These are phyloP conservation scores for Epicoccum sorghinum DNA, from an alignment of 2,329 filamentous ascomycete species.

Conservation along the genomic window DNA sequence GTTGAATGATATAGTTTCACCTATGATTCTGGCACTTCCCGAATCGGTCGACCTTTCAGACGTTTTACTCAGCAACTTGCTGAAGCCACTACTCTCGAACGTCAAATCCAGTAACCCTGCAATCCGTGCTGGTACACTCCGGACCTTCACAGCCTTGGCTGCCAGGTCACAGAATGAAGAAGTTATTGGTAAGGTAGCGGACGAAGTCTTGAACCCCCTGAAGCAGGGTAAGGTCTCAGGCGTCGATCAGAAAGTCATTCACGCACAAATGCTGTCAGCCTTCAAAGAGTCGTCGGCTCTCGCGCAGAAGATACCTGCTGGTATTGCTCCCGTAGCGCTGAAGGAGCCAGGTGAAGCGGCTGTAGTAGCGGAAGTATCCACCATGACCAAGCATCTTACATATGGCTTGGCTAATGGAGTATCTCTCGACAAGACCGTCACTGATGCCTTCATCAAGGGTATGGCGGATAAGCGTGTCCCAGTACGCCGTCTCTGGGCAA, in stretches of 20 bases:
- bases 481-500: conserved; percentile 79
- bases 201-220: conserved; percentile 79
- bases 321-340: conserved; percentile 70
- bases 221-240: conserved; percentile 84
- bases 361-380: conserved; percentile 74
- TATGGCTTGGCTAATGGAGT: conserved; percentile 66
- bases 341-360: conserved; percentile 92
- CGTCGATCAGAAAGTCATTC: conserved; percentile 81
- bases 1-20: conserved; percentile 76
- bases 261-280: conserved; percentile 78
- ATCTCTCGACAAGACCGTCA: conserved; percentile 68
- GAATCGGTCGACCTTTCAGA: conserved; percentile 76
- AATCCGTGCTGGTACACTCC: conserved; percentile 77
- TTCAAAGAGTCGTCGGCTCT: conserved; percentile 60
- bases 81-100: conserved; percentile 88
- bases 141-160: conserved; percentile 75
- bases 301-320: conserved; percentile 69
- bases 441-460: conserved; percentile 80
- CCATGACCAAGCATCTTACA: conserved; percentile 69
- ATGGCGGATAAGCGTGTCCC: conserved; percentile 82
- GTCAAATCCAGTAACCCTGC: conserved; percentile 84
- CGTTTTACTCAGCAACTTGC: conserved; percentile 70
- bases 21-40: conserved; percentile 74
- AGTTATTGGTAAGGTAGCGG: conserved; percentile 69
- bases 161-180: conserved; percentile 64